These are phyloP conservation scores for Maudiozyma barnettii DNA, from an alignment of 805 yeast species.

Conservation along the genomic window DNA sequence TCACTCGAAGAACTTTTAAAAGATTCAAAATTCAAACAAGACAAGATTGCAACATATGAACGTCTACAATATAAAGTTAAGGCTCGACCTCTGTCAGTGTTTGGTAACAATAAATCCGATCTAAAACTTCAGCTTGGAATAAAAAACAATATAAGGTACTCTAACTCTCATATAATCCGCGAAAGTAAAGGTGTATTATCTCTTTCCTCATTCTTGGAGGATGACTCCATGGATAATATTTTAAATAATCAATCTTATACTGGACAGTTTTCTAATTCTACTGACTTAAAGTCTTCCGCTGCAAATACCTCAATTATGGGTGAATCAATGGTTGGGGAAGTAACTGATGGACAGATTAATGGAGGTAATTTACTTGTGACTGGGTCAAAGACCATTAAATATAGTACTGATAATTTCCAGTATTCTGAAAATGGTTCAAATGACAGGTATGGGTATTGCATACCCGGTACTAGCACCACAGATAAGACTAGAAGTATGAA, in stretches of 20 bases:
- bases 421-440: no score
- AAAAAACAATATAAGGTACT: not conserved
- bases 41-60: slow-evolving; percentile 14
- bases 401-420: no score
- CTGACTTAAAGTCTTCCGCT: no score
- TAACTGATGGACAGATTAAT: no score
- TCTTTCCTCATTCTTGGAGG: slow-evolving; percentile 11
- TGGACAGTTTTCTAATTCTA: not conserved
- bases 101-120: slow-evolving; percentile 9
- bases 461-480: no score
- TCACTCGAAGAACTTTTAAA: slow-evolving; percentile 43
- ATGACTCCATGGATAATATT: not conserved
- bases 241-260: not conserved
- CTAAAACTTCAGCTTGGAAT: not conserved
- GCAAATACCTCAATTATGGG: no score
- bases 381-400: no score
- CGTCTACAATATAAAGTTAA: slow-evolving; percentile 7
- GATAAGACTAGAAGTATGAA: no score
- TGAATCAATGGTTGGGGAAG: no score
- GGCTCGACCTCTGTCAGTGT: slow-evolving; percentile 9
- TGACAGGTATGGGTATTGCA: no score
- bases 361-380: no score
- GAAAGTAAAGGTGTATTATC: slow-evolving; percentile 20
- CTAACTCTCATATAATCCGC: not conserved
- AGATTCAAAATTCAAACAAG: slow-evolving; percentile 14